phyloP scores from a whole-genome alignment of 139 green algal genomes.

The Chlorella sp. region DNA sequence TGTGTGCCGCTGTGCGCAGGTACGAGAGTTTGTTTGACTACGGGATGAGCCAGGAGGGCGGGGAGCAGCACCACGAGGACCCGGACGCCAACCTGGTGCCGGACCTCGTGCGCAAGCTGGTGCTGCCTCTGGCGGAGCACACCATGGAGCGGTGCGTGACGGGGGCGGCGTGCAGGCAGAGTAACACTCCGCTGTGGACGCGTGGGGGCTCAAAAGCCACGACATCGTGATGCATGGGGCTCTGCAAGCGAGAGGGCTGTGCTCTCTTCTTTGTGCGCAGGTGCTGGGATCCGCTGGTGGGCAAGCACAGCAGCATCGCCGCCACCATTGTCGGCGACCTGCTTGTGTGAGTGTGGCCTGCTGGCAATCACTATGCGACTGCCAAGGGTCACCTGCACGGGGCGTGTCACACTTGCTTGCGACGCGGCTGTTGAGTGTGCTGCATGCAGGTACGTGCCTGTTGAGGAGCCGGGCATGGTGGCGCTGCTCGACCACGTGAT shows the following conservation, averaged over 20 bases:
- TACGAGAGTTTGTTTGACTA: constrained; percentile 84
- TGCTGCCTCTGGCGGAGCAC: constrained; percentile 67
- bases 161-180: background rate
- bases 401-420: too few species aligned
- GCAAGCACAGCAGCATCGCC: constrained; percentile 38
- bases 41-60: constrained; percentile 35
- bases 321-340: constrained; percentile 52
- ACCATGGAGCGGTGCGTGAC: constrained; percentile 26
- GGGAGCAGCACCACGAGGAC: constrained; percentile 42
- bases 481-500: constrained; percentile 30
- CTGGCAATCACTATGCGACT: too few species aligned
- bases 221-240: background rate
- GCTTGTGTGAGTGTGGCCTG: constrained; percentile 43
- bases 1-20: too few species aligned
- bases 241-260: background rate
- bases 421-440: too few species aligned
- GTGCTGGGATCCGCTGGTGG: constrained; percentile 65
- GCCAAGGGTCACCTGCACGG: too few species aligned
- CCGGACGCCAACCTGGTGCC: constrained; percentile 73
- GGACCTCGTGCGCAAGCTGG: constrained; percentile 65
- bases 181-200: background rate
- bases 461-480: constrained; percentile 42
- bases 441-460: constrained; percentile 44
- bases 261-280: constrained; percentile 7
- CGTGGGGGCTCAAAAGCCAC: background rate